Evolutionary conservation across 306 rosid genomes (phyloP).

Genomic region (Spatholobus suberectus): DNA sequence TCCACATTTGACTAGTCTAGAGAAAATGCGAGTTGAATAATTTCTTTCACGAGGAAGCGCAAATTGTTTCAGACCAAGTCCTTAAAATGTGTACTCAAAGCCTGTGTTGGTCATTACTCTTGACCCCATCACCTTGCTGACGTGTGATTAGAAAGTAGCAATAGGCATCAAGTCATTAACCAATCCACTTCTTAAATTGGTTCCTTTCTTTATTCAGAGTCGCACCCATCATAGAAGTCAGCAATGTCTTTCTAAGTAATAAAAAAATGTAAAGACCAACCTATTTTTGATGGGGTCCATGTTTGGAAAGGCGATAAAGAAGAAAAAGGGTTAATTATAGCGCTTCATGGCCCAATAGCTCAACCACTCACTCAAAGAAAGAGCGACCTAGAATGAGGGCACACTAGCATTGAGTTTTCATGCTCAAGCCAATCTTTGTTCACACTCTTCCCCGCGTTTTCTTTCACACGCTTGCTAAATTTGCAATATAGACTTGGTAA

Average conservation of each 20-base stretch:
- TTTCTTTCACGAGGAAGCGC: constrained; percentile 22
- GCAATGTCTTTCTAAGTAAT: constrained; percentile 26
- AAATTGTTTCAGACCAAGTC: background rate
- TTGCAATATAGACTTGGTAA: constrained; percentile 19
- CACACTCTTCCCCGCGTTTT: constrained; percentile 37
- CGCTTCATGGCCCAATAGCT: constrained; percentile 20
- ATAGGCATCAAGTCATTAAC: constrained; percentile 18
- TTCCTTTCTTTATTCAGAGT: constrained; percentile 22
- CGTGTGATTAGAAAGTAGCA: constrained; percentile 26
- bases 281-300: constrained; percentile 34
- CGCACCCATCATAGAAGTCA: constrained; percentile 31
- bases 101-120: constrained; percentile 38
- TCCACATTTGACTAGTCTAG: constrained; percentile 16
- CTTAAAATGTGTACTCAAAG: constrained; percentile 25
- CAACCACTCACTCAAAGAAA: constrained; percentile 49
- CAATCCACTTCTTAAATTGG: constrained; percentile 26
- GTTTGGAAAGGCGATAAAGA: constrained; percentile 28
- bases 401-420: constrained; percentile 33
- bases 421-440: constrained; percentile 37
- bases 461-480: constrained; percentile 27
- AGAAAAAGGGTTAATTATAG: constrained; percentile 37
- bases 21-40: background rate
- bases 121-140: constrained; percentile 30
- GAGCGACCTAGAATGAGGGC: constrained; percentile 34
- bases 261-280: background rate